A percentile compares a stretch with the other conserved stretches of the same genome.
These are phyloP conservation scores for Arthrobotrys sinensis DNA, from an alignment of 2,329 filamentous ascomycete species.

Conservation along the genomic window DNA sequence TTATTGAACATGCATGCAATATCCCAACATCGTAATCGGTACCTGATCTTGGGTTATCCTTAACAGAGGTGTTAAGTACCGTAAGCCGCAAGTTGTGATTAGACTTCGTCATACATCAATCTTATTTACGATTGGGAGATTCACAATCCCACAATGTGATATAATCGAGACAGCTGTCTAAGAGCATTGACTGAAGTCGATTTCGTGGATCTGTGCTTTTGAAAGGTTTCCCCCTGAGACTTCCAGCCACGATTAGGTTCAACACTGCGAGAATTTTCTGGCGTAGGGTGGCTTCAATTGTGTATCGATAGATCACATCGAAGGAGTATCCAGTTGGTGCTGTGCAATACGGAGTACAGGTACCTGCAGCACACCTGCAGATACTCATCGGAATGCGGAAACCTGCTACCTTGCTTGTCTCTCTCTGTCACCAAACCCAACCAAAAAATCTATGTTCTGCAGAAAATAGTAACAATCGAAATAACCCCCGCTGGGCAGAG, in stretches of 20 bases:
- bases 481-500: conserved; percentile 35
- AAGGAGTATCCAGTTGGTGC: conserved; percentile 10
- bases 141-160: conserved; percentile 10
- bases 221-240: conserved; percentile 4
- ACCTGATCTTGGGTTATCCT: conserved; percentile 25
- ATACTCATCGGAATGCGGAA: conserved; percentile 23
- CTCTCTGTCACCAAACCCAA: conserved; percentile 26
- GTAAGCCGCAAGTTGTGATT: conserved; percentile 14
- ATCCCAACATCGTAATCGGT: conserved; percentile 31
- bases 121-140: conserved; percentile 19
- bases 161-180: conserved; percentile 1
- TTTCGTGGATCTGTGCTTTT: neutral
- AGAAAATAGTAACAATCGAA: conserved; percentile 28
- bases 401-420: conserved; percentile 32
- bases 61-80: conserved; percentile 9
- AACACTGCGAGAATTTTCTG: conserved; percentile 4
- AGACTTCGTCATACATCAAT: conserved; percentile 44
- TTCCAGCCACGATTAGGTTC: conserved; percentile 6
- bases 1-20: conserved; percentile 25
- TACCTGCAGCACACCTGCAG: conserved; percentile 37
- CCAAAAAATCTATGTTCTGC: conserved; percentile 9
- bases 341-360: conserved; percentile 4
- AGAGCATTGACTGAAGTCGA: neutral
- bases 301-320: conserved; percentile 31
- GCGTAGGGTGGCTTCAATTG: conserved; percentile 13